A percentile compares a stretch with the other conserved stretches of the same genome.
Conservation (phyloP, 1,284 basidiomycete species). For the Trichosporon ovoides region DNA sequence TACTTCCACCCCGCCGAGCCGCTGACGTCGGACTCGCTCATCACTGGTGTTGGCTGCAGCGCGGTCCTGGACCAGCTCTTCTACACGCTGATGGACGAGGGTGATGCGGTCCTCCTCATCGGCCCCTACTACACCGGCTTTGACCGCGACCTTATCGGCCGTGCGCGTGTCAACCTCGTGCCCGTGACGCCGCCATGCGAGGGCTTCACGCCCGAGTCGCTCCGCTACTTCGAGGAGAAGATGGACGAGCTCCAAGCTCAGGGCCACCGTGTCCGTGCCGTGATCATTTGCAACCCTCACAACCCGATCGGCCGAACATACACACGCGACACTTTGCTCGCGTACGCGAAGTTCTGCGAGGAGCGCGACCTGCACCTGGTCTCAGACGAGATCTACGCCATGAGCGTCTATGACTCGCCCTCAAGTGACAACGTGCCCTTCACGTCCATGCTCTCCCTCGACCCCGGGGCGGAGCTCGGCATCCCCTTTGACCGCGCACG, state of each 20-base stretch:
- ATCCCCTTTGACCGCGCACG: constrained; percentile 44
- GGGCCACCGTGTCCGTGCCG: constrained; percentile 34
- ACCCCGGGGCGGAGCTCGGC: constrained; percentile 46
- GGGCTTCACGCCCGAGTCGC: constrained; percentile 29
- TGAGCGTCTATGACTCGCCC: constrained; percentile 44
- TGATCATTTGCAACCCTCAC: constrained; percentile 50
- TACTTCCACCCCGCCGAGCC: constrained; percentile 33
- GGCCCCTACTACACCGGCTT: constrained; percentile 47
- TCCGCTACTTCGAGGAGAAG: constrained; percentile 30
- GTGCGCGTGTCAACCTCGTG: constrained; percentile 33
- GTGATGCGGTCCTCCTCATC: constrained; percentile 47
- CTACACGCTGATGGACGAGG: constrained; percentile 47
- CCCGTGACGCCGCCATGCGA: constrained; percentile 36
- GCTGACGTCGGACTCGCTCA: constrained; percentile 39
- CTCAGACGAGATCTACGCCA: constrained; percentile 51
- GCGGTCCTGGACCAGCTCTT: constrained; percentile 48
- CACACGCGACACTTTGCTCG: constrained; percentile 46
- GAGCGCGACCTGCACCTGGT: constrained; percentile 49
- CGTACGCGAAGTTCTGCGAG: constrained; percentile 49
- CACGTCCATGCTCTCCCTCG: constrained; percentile 48
- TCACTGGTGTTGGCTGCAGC: constrained; percentile 43
- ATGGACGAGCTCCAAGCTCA: constrained; percentile 25
- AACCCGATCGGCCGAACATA: constrained; percentile 50
- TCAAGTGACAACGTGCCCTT: constrained; percentile 40
- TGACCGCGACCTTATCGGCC: constrained; percentile 41